Evolutionary conservation across 768 basidiomycete genomes (phyloP).

Genomic region (Podaxis pistillaris): DNA sequence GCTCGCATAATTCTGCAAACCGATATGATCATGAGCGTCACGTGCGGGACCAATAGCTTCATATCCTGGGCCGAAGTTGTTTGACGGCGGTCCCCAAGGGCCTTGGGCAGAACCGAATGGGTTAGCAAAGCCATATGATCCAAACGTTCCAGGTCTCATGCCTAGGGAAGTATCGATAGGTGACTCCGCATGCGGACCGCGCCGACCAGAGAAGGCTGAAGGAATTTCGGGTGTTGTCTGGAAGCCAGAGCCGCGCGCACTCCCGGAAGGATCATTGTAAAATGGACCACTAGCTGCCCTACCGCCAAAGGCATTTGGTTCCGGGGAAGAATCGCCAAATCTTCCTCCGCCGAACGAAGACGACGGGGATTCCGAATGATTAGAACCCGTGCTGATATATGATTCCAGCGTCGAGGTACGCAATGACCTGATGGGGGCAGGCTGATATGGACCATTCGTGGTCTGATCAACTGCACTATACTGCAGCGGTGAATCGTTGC

Average conservation of each 20-base stretch:
- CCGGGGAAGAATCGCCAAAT: conserved; percentile 69
- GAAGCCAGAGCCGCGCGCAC: conserved; percentile 21
- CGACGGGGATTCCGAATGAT: conserved; percentile 66
- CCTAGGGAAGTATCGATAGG: conserved; percentile 34
- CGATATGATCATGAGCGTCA: conserved; percentile 6
- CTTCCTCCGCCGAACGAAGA: conserved; percentile 67
- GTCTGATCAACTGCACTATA: conserved; percentile 29
- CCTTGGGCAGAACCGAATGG: conserved; percentile 17
- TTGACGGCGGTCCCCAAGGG: conserved; percentile 14
- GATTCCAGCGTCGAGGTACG: conserved; percentile 67
- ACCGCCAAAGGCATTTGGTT: conserved; percentile 56
- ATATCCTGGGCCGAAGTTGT: not conserved
- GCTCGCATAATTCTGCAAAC: conserved; percentile 7
- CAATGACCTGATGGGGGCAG: conserved; percentile 59
- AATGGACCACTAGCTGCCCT: conserved; percentile 39
- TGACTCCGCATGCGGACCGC: conserved; percentile 39
- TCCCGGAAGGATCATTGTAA: conserved; percentile 29
- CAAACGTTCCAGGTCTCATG: not conserved
- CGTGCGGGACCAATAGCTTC: conserved; percentile 1
- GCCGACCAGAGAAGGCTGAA: conserved; percentile 31
- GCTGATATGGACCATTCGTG: conserved; percentile 61
- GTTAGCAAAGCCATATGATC: conserved; percentile 9
- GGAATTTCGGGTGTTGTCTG: conserved; percentile 16
- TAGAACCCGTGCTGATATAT: conserved; percentile 51
- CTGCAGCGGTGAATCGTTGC: conserved; percentile 49